Base-by-base conservation (phyloP, 805 yeast genomes). In the Helenozyma baotianmanensis region DNA sequence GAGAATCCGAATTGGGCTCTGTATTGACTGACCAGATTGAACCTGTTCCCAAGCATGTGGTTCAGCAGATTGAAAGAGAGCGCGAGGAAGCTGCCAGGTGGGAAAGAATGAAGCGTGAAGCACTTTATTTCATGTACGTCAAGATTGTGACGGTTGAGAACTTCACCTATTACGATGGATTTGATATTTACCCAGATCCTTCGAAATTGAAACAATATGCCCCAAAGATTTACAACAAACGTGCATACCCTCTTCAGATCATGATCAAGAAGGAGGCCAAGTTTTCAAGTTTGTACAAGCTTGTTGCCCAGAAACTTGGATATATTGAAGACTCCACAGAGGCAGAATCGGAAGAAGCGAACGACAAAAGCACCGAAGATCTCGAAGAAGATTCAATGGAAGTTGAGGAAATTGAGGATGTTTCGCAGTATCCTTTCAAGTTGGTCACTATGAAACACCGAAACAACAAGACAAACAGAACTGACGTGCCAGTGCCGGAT, bases 161-260 rank as follows among this genome's bases (percentile, higher is more conserved):
- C 25, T 81, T 85, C 47, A 59, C 63, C 35, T 62, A 73, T 33
- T 80, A 74, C 50, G 69, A 76, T 48, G 95, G 94, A 0, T 80
- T 84, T 50, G 96, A 88, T 54, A 51, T 82, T 11, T 85, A 80
- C 9, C 80, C 86, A 4, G 84, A 84, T 64, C 71, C 74, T 10
- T 56, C 65, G 0, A 53, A 51, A 31, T 48, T 46, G 9, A 63
- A 64, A 27, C 64, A 65, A 27, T 79, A 63, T 43, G 73, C 73
- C 29, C 70, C 74, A 19, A 72, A 67, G 1, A 53, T 75, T n/a
- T 69, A 66, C 43, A 68, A 67, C 23, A 61, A 64, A 1, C 63
- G 62, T 4, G 64, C 76, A 1, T 64, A 62, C 36, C 80, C 92
- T 0, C 9, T 62, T 2, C 47, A 56, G 3, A 49, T 80, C 25